These are phyloP conservation scores for Cochlearia excelsa DNA, from an alignment of 345 rosid genomes.

Conservation along the genomic window DNA sequence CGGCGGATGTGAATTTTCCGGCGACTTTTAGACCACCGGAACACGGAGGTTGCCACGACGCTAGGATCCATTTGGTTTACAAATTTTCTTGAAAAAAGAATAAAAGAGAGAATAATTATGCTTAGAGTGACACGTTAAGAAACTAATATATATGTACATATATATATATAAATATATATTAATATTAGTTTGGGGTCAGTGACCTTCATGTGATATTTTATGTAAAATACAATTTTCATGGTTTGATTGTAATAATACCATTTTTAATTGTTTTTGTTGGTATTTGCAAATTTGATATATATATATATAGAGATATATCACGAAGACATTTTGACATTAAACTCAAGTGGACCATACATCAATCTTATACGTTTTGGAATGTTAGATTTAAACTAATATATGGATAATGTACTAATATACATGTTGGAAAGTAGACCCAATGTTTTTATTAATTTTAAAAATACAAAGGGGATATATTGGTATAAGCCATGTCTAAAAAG, in stretches of 20 bases:
- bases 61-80: constrained; percentile 19
- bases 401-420: too few species aligned
- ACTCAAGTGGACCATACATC: constrained; percentile 23
- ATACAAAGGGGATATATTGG: too few species aligned
- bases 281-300: constrained; percentile 7
- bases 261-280: constrained; percentile 7
- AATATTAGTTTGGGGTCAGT: background rate
- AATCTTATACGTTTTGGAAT: background rate
- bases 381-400: too few species aligned
- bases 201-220: constrained; percentile 1
- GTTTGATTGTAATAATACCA: background rate
- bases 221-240: too few species aligned
- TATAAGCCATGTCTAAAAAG: too few species aligned
- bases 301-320: constrained; percentile 17
- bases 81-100: background rate
- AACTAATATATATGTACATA: constrained; percentile 12
- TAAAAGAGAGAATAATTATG: background rate
- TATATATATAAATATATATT: too few species aligned
- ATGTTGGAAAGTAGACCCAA: too few species aligned
- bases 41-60: constrained; percentile 14
- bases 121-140: constrained; percentile 9
- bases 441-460: too few species aligned
- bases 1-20: constrained; percentile 44
- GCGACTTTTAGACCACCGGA: constrained; percentile 30
- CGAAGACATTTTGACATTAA: constrained; percentile 24